Evolutionary conservation across 345 rosid genomes (phyloP).

Genomic region (Nasturtium officinale): DNA sequence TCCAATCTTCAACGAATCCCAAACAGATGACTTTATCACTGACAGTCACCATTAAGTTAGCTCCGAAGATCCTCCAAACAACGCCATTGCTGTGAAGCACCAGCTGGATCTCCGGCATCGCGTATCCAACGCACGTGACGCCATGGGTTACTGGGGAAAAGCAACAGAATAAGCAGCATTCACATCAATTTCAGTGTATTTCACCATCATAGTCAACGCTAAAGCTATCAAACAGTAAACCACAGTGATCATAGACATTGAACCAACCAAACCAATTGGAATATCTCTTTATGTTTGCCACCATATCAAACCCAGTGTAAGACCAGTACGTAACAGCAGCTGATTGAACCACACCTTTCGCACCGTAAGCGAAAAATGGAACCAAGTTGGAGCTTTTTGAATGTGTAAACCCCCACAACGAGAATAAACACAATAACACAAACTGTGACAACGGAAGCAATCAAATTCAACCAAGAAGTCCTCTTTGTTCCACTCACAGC

Average conservation of each 20-base stretch:
- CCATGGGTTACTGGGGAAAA: too few relatives aligned
- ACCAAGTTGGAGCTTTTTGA: slow-evolving; percentile 61
- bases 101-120: too few relatives aligned
- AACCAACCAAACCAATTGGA: slow-evolving; percentile 82
- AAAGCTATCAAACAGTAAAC: slow-evolving; percentile 90
- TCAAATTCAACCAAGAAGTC: slow-evolving; percentile 73
- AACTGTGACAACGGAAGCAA: slow-evolving; percentile 58
- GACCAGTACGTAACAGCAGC: slow-evolving; percentile 95
- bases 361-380: slow-evolving; percentile 73
- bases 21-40: too few relatives aligned
- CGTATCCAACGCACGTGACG: too few relatives aligned
- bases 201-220: slow-evolving; percentile 74
- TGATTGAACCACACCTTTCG: slow-evolving; percentile 64
- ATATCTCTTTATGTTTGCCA: slow-evolving; percentile 94
- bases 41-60: too few relatives aligned
- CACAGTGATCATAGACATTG: slow-evolving; percentile 78
- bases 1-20: too few relatives aligned
- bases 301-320: slow-evolving; percentile 95
- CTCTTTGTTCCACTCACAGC: slow-evolving; percentile 80
- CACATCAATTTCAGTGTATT: slow-evolving; percentile 67
- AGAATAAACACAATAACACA: slow-evolving; percentile 60
- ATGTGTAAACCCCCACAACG: slow-evolving; percentile 66
- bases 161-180: slow-evolving; percentile 85
- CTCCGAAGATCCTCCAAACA: too few relatives aligned
- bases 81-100: too few relatives aligned